phyloP scores from a whole-genome alignment of 257 asterid species.

The Lantana camara region DNA sequence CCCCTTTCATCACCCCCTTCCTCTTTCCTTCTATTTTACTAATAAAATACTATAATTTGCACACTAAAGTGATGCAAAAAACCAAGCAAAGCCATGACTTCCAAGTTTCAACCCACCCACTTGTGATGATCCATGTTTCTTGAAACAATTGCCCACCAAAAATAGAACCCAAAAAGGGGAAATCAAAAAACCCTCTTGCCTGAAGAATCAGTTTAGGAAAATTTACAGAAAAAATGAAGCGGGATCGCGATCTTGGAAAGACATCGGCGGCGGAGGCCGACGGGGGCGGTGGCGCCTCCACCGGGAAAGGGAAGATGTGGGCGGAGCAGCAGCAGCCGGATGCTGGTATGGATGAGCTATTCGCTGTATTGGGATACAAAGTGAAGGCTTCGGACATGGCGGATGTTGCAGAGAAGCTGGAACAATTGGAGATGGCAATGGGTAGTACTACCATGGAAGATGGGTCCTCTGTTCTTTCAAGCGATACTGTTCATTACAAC shows the following conservation, averaged over 20 bases:
- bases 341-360: conserved; percentile 77
- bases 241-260: conserved; percentile 59
- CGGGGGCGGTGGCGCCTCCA: background rate
- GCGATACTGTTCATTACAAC: conserved; percentile 58
- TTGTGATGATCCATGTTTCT: conserved; percentile 41
- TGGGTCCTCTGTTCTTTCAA: conserved; percentile 39
- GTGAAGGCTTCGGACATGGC: conserved; percentile 82
- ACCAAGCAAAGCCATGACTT: conserved; percentile 12
- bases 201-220: background rate
- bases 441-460: conserved; percentile 48
- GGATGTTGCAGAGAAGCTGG: conserved; percentile 77
- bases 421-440: conserved; percentile 78
- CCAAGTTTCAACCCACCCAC: conserved; percentile 38
- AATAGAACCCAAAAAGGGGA: background rate
- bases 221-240: conserved; percentile 45
- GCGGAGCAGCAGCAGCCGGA: conserved; percentile 43
- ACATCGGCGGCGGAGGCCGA: conserved; percentile 21
- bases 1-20: conserved; percentile 14
- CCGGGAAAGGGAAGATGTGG: conserved; percentile 53
- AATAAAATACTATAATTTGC: background rate
- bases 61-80: background rate
- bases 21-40: background rate
- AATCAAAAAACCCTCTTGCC: background rate
- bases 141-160: conserved; percentile 31
- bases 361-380: conserved; percentile 78